A percentile compares a stretch with the other conserved stretches of the same genome.
phyloP scores from a whole-genome alignment of 768 basidiomycete genomes.

The Russula dissimulans region DNA sequence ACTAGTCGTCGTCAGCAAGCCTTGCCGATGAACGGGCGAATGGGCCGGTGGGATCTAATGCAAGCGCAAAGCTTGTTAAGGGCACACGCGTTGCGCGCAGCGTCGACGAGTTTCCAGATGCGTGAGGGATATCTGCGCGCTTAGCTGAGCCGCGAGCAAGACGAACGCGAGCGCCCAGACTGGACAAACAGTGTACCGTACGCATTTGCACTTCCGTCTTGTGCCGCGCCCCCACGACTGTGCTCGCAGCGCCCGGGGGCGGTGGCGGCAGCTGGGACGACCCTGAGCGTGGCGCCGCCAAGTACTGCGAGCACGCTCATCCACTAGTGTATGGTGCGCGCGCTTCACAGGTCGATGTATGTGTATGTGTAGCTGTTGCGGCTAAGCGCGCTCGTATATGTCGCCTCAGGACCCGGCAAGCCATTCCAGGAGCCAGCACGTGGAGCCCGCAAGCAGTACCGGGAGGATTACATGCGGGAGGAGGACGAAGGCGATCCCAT shows the following conservation, averaged over 20 bases:
- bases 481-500: constrained; percentile 59
- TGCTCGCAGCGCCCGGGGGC: too few relatives aligned
- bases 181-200: constrained; percentile 82
- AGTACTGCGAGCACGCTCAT: constrained; percentile 43
- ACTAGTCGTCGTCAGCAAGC: background rate
- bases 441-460: constrained; percentile 47
- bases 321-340: constrained; percentile 52
- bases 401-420: constrained; percentile 43
- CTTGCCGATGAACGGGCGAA: constrained; percentile 28
- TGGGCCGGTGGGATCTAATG: constrained; percentile 33
- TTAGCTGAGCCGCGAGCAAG: constrained; percentile 62
- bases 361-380: too few relatives aligned
- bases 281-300: constrained; percentile 60
- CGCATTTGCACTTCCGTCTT: constrained; percentile 58
- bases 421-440: constrained; percentile 81
- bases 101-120: constrained; percentile 75
- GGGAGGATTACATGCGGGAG: constrained; percentile 50
- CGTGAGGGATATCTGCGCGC: constrained; percentile 76
- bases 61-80: constrained; percentile 42
- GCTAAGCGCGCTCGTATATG: background rate
- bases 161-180: constrained; percentile 63
- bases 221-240: constrained; percentile 21
- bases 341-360: constrained; percentile 36
- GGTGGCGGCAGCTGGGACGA: constrained; percentile 46
- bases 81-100: constrained; percentile 58